Evolutionary conservation across 371 early-diverging fungal genomes (phyloP), one percentile per base, ranked within the genome.

Genomic region (Mortierella polycephala): DNA sequence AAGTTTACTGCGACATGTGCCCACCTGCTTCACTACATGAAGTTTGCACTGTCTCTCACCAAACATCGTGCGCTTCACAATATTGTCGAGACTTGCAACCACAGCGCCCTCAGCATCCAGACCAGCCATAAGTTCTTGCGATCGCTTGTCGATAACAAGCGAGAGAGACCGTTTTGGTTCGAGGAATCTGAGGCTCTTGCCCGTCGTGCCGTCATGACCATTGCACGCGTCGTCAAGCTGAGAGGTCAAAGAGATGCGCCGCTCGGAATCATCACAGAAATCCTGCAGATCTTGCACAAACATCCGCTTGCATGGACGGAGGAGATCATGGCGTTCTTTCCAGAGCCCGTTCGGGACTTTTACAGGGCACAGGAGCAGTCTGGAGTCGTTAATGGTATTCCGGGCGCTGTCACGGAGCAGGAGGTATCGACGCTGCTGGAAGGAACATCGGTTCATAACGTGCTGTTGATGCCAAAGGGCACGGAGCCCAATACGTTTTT

Each of bases 141-240:
- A 40, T 87, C 90, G 0, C 63, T 91, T 20, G 88, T 86, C 54
- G 91, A 89, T 59, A 84, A 85, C 10, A 86, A 85, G 46, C 82
- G 91, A 8, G 91, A 91, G 20, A 86, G 86, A 21, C 83, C 84
- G 0, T 86, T 84, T 30, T 90, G 89, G 90, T 91, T 91, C 74
- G 85, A 85, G 10, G 91, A 90, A 64, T 89, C 90, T 0, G 91
- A 91, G 67, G 85, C 87, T 54, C 81, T 90, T 20, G 90, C 91
- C 4, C 83, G 91, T 23, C 71, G 84, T 5, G 83, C 88, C 53
- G 89, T 91, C 2, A 61, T 84, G 52, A 89, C 85, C 13, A 84
- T 91, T 39, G 85, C 86, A 18, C 71, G 90, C 9, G 67, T 91
- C n/a, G 83, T 91, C 57, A 89, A 90, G 47, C 86, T 86, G 12